phyloP scores from a whole-genome alignment of 2,329 filamentous ascomycete genomes.

The Talaromyces sp. region DNA sequence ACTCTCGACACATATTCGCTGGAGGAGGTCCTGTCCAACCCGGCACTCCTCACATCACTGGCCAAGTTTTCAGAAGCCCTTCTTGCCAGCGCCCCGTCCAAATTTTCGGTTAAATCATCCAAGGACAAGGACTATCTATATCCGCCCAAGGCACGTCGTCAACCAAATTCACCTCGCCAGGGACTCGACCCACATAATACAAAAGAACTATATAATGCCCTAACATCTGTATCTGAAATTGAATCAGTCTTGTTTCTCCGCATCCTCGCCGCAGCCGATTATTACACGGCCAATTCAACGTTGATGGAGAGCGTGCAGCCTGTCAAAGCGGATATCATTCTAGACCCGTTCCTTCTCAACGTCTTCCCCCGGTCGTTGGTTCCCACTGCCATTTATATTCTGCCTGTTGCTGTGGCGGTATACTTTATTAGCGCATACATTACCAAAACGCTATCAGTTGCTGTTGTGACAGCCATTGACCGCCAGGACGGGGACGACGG shows the following conservation, averaged over 20 bases:
- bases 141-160: constrained; percentile 16
- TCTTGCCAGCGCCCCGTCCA: constrained; percentile 24
- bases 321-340: constrained; percentile 72
- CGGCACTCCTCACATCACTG: constrained; percentile 61
- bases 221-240: constrained; percentile 1
- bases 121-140: background rate
- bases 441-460: constrained; percentile 19
- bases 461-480: constrained; percentile 9
- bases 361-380: constrained; percentile 72
- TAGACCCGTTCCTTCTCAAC: constrained; percentile 81
- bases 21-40: constrained; percentile 55
- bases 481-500: background rate
- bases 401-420: constrained; percentile 52
- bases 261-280: constrained; percentile 74
- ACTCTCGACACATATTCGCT: constrained; percentile 61
- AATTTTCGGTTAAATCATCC: background rate
- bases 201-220: background rate
- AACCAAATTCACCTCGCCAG: constrained; percentile 1
- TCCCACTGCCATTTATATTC: constrained; percentile 65
- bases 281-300: constrained; percentile 67
- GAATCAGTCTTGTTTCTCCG: constrained; percentile 65
- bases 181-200: background rate
- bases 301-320: constrained; percentile 72
- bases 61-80: constrained; percentile 55
- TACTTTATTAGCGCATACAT: constrained; percentile 41